These are phyloP conservation scores for Cladophialophora bantiana DNA, from an alignment of 2,329 filamentous ascomycete species.

Conservation along the genomic window DNA sequence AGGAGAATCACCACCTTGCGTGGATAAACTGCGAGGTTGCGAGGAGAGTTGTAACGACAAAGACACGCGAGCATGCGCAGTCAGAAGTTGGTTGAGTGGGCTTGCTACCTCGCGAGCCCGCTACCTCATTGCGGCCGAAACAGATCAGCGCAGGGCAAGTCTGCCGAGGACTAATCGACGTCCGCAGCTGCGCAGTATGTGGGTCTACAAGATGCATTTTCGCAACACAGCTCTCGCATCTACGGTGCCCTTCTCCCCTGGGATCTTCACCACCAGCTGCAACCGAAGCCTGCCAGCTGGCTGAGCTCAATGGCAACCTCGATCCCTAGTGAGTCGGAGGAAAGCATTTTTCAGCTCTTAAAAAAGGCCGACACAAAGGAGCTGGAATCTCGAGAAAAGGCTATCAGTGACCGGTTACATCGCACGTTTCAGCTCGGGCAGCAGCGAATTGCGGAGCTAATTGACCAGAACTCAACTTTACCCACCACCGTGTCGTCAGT, in stretches of 20 bases:
- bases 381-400: constrained; percentile 65
- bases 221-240: constrained; percentile 7
- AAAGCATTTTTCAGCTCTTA: constrained; percentile 37
- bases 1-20: not conserved
- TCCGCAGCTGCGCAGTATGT: not conserved
- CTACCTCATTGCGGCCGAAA: not conserved
- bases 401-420: constrained; percentile 65
- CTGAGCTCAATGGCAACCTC: constrained; percentile 30
- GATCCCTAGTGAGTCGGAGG: constrained; percentile 22
- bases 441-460: constrained; percentile 68
- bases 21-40: not conserved
- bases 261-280: constrained; percentile 3
- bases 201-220: not conserved
- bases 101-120: not conserved
- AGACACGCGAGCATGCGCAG: constrained; percentile 9
- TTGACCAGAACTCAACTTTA: constrained; percentile 81
- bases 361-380: constrained; percentile 60
- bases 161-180: not conserved
- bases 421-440: constrained; percentile 69
- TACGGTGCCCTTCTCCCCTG: not conserved
- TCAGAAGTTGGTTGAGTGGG: not conserved
- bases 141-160: constrained; percentile 1
- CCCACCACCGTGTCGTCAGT: constrained; percentile 89
- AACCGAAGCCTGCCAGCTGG: constrained; percentile 2
- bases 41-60: not conserved